Percentiles rank a stretch among this genome's conserved stretches.
Evolutionary conservation across 1,139 yeast species (phyloP).

Genomic region (Blastobotrys serpentis): DNA sequence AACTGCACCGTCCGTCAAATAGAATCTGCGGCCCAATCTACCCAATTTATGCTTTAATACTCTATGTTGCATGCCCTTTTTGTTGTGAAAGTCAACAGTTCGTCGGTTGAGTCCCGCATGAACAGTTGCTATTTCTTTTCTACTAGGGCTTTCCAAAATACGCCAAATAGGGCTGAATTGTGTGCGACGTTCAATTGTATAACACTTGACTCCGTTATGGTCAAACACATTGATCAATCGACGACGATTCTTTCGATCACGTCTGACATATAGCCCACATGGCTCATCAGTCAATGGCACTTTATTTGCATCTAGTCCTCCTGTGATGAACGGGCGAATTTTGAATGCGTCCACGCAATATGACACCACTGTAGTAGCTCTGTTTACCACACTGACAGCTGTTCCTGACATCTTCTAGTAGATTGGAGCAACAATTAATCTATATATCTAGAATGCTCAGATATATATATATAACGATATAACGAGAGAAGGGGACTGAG

Average conservation of each 20-base stretch:
- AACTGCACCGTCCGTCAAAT: conserved; percentile 51
- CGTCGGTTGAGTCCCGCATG: conserved; percentile 49
- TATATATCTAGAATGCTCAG: conserved; percentile 2
- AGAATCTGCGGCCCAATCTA: conserved; percentile 38
- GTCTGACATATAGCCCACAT: conserved; percentile 47
- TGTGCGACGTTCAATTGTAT: conserved; percentile 54
- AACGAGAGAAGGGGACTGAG: not conserved
- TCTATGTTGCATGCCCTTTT: conserved; percentile 49
- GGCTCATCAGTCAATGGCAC: conserved; percentile 39
- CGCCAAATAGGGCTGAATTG: conserved; percentile 54
- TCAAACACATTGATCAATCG: conserved; percentile 52
- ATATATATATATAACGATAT: not conserved
- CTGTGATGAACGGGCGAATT: not conserved
- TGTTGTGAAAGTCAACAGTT: conserved; percentile 52
- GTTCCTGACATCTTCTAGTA: not conserved
- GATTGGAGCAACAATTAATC: not conserved
- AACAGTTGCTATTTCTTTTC: conserved; percentile 52
- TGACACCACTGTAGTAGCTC: conserved; percentile 4
- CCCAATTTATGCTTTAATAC: conserved; percentile 23
- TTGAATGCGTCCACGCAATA: conserved; percentile 3
- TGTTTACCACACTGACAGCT: not conserved
- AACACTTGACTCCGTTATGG: conserved; percentile 45
- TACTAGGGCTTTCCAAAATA: conserved; percentile 46
- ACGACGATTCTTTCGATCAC: conserved; percentile 49
- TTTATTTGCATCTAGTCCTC: conserved; percentile 12